phyloP scores from a whole-genome alignment of 2,329 filamentous ascomycete genomes.

The Trichoderma atroviride region DNA sequence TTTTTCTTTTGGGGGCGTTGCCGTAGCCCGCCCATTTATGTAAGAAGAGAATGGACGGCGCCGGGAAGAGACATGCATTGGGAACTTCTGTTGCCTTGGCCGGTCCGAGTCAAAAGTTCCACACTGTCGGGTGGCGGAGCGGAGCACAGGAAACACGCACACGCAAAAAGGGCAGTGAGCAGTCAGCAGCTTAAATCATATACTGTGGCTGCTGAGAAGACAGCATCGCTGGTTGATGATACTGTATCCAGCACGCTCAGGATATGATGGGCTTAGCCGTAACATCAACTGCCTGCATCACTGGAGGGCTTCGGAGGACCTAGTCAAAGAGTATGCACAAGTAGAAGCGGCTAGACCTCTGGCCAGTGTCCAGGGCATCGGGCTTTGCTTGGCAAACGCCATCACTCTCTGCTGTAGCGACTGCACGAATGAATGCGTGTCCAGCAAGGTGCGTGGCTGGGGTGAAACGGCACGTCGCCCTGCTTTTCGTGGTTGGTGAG shows the following conservation, averaged over 20 bases:
- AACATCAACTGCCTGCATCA: not conserved
- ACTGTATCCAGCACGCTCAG: not conserved
- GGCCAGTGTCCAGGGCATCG: not conserved
- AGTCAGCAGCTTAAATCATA: not conserved
- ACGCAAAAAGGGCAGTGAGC: not conserved
- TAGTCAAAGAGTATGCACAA: not conserved
- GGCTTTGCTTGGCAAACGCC: not conserved
- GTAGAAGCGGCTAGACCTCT: not conserved
- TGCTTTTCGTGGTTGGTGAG: not conserved
- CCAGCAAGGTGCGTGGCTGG: not conserved
- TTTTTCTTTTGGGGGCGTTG: not conserved
- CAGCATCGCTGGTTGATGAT: not conserved
- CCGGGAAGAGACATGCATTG: not conserved
- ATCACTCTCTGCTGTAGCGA: not conserved
- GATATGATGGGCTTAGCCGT: not conserved
- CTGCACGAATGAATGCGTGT: not conserved
- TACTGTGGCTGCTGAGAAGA: not conserved
- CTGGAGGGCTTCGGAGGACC: not conserved
- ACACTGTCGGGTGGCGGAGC: conserved; percentile 26
- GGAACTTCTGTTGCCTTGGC: conserved; percentile 27
- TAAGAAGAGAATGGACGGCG: not conserved
- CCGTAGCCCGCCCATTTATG: not conserved
- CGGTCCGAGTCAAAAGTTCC: conserved; percentile 25
- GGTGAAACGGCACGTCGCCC: not conserved
- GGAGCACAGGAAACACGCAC: conserved; percentile 14